phyloP scores from a whole-genome alignment of 2,329 filamentous ascomycete genomes.

The Xylariomycetidae sp. region DNA sequence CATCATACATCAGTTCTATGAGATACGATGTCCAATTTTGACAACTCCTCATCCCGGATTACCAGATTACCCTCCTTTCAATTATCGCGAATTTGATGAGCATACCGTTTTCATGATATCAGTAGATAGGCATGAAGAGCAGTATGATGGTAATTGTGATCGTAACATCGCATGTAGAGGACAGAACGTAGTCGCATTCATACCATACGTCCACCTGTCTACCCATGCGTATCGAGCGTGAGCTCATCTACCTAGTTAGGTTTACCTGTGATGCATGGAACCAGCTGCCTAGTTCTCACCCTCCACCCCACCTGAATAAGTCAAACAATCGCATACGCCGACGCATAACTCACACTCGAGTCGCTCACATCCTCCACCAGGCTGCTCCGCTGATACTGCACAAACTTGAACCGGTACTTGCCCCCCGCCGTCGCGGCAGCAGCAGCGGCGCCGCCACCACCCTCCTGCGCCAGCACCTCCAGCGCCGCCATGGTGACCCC shows the following conservation, averaged over 20 bases:
- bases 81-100: too few relatives aligned
- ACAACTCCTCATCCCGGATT: too few relatives aligned
- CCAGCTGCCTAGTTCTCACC: neutral
- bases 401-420: conserved; percentile 65
- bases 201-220: too few relatives aligned
- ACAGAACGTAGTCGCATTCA: too few relatives aligned
- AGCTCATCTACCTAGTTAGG: conserved; percentile 11
- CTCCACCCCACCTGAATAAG: neutral
- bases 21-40: too few relatives aligned
- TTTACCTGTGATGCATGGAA: neutral
- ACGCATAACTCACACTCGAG: conserved; percentile 92
- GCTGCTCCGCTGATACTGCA: conserved; percentile 83
- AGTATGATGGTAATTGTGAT: too few relatives aligned
- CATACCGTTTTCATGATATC: too few relatives aligned
- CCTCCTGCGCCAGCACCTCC: conserved; percentile 53
- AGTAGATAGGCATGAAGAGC: too few relatives aligned
- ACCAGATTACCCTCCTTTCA: too few relatives aligned
- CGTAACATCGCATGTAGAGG: too few relatives aligned
- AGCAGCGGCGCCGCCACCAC: conserved; percentile 27
- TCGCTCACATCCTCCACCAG: conserved; percentile 63
- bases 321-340: conserved; percentile 76
- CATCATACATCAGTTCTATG: too few relatives aligned
- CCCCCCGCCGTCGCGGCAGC: too few relatives aligned
- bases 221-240: conserved; percentile 5
- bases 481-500: conserved; percentile 87